Evolutionary conservation across 345 rosid species (phyloP), one percentile per base, ranked within the genome.

Genomic region (Heritiera littoralis): DNA sequence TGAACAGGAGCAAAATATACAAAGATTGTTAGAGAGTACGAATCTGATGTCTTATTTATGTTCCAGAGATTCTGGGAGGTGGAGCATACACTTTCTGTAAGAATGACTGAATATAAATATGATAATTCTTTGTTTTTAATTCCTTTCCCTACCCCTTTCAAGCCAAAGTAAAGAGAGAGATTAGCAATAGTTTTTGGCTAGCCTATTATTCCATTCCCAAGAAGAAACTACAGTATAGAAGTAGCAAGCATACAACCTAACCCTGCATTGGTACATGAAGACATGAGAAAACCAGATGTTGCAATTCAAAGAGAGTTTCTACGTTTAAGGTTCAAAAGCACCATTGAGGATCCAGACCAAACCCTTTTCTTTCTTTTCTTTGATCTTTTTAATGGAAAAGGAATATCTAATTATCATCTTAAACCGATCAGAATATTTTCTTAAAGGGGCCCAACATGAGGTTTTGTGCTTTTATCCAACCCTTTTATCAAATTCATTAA

Each of bases 1-100:
- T 88, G 86, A 68, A 70, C 17, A 61, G 17, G 66, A 51, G 72
- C 60, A 83, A 64, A 71, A 71, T 49, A 30, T 8, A 17, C 55
- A 49, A 49, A 71, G 23, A 30, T 9, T 49, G 74, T 49, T 48
- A 46, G 32, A 46, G 32, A 3, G 59, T 49, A n/a, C 13, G 58
- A 71, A 14, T 70, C 54, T 5, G 52, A 6, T 46, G 14, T 17
- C 28, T 48, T 15, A 23, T 69, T 46, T 20, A 15, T 35, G 38
- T 54, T 54, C 54, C 6, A 54, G 15, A 54, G 15, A 54, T 15
- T 15, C 58, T 5, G 55, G 13, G 13, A 12, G 61, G 20, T 6
- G 61, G 3, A 0, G 14, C 52, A n/a, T 1, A 1, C 52, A 43
- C 15, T 18, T 67, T 9, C 30, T 6, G 17, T 43, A 67, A 28